These are phyloP conservation scores for Eucalyptus tenuipes DNA, from an alignment of 345 rosid genomes.

Conservation along the genomic window DNA sequence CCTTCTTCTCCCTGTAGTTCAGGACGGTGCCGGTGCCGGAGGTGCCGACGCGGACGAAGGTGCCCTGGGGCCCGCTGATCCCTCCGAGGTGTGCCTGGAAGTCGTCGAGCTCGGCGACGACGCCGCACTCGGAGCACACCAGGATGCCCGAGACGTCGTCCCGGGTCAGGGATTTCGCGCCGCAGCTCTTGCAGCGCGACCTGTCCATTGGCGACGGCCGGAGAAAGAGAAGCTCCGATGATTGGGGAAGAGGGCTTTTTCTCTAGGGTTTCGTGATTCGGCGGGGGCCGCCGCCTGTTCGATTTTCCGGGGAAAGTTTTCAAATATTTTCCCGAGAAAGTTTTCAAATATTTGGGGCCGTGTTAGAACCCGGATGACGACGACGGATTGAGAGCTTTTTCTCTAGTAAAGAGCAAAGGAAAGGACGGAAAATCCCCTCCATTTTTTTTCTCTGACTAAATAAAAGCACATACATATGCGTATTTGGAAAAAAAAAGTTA, in stretches of 20 bases:
- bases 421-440: background rate
- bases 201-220: background rate
- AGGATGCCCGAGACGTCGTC: constrained; percentile 30
- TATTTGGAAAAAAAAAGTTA: background rate
- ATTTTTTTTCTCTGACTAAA: background rate
- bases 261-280: background rate
- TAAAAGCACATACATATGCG: background rate
- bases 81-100: constrained; percentile 31
- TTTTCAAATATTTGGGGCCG: too few species aligned
- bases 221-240: background rate
- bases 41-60: constrained; percentile 38
- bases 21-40: constrained; percentile 38
- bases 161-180: constrained; percentile 19
- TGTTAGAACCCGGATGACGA: background rate
- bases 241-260: background rate
- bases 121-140: constrained; percentile 37
- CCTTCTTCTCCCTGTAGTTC: constrained; percentile 44
- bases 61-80: constrained; percentile 46
- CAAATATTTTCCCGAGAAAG: background rate
- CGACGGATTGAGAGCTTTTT: background rate
- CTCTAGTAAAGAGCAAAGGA: background rate
- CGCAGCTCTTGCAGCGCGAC: constrained; percentile 36
- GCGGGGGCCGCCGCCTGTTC: background rate
- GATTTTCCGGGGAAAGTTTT: background rate
- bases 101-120: constrained; percentile 22